phyloP scores from a whole-genome alignment of 371 early-diverging fungal genomes.

The Blakeslea trispora region DNA sequence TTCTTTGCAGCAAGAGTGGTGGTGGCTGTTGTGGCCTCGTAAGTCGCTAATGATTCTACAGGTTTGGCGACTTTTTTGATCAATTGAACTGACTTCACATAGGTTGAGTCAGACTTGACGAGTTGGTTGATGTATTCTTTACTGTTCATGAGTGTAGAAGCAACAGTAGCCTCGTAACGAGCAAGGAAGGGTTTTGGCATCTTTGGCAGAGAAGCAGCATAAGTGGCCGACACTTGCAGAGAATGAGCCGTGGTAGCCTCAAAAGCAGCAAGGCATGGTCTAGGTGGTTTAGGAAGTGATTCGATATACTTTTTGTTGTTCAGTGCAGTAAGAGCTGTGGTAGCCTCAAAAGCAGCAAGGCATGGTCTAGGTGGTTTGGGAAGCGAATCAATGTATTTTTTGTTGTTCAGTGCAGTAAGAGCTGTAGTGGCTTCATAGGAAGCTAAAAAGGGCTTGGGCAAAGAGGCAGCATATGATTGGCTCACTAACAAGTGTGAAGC shows the following conservation, averaged over 20 bases:
- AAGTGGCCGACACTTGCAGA: not conserved
- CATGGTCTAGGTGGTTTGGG: not conserved
- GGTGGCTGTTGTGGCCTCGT: conserved; percentile 5
- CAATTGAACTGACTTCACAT: not conserved
- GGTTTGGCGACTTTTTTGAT: not conserved
- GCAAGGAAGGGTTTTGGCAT: not conserved
- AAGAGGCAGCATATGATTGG: not conserved
- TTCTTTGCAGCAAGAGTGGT: not conserved
- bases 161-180: conserved; percentile 5
- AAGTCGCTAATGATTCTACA: not conserved
- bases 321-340: not conserved
- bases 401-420: not conserved
- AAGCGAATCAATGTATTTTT: not conserved
- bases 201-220: conserved; percentile 4
- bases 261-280: conserved; percentile 7
- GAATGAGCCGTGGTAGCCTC: conserved; percentile 18
- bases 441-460: conserved; percentile 15
- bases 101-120: not conserved
- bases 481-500: not conserved
- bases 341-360: conserved; percentile 5
- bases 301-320: not conserved
- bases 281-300: not conserved
- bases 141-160: conserved; percentile 3
- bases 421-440: conserved; percentile 8
- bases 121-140: not conserved